phyloP scores from a whole-genome alignment of 1,284 basidiomycete species.

The Retiboletus flavoniger region DNA sequence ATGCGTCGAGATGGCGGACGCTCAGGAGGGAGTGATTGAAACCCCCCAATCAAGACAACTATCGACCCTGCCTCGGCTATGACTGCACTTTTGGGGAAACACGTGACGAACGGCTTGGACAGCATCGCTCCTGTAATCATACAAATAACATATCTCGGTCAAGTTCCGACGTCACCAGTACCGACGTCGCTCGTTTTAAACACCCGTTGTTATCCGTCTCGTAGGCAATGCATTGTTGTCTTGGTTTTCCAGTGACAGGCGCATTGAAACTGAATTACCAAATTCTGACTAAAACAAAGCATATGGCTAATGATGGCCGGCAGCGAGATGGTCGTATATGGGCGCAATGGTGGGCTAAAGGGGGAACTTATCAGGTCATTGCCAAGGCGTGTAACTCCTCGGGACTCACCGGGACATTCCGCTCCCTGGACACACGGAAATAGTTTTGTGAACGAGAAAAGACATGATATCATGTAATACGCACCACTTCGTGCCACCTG shows the following conservation, averaged over 20 bases:
- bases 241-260: background rate
- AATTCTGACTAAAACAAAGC: background rate
- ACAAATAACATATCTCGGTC: background rate
- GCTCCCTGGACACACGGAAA: slow-evolving; percentile 51
- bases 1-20: slow-evolving; percentile 10
- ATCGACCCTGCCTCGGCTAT: slow-evolving; percentile 13
- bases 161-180: background rate
- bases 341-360: slow-evolving; percentile 25
- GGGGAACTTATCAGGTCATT: slow-evolving; percentile 2
- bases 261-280: background rate
- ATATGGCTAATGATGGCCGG: slow-evolving; percentile 31
- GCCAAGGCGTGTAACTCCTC: background rate
- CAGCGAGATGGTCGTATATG: slow-evolving; percentile 34
- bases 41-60: slow-evolving; percentile 1
- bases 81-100: slow-evolving; percentile 17
- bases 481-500: slow-evolving; percentile 88
- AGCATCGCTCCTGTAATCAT: background rate
- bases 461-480: slow-evolving; percentile 31
- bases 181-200: background rate
- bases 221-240: background rate
- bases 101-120: slow-evolving; percentile 15
- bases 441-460: slow-evolving; percentile 17
- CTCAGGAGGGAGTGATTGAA: background rate
- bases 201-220: background rate
- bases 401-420: slow-evolving; percentile 64